phyloP scores from a whole-genome alignment of 2,329 filamentous ascomycete species.

The Ascochyta rabiei region DNA sequence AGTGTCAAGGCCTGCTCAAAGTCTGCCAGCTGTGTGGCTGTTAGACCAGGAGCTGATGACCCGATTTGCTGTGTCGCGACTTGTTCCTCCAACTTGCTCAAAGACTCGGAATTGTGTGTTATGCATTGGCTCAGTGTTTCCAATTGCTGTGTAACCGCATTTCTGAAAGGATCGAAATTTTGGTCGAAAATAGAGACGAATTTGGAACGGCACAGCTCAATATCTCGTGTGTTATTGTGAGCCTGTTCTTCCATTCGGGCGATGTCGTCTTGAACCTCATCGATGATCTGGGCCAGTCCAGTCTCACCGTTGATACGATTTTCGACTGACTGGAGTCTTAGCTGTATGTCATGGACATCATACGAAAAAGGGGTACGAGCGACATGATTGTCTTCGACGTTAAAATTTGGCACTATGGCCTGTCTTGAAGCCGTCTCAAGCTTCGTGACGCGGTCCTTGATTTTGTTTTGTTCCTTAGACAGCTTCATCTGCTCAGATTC shows the following conservation, averaged over 20 bases:
- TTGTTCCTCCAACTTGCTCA: neutral
- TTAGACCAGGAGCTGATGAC: neutral
- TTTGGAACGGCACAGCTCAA: neutral
- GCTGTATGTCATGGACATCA: neutral
- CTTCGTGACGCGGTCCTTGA: neutral
- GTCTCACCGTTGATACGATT: neutral
- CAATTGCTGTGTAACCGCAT: neutral
- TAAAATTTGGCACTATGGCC: neutral
- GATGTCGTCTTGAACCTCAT: neutral
- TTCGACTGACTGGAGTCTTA: neutral
- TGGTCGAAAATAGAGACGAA: neutral
- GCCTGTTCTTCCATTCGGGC: neutral
- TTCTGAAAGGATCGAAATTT: constrained; percentile 9
- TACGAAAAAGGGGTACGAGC: neutral
- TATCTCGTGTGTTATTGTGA: neutral
- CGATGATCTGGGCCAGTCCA: neutral
- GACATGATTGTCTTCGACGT: no score
- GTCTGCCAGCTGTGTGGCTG: neutral
- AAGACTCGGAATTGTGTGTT: neutral
- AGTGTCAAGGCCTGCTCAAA: neutral
- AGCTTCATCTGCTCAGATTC: neutral
- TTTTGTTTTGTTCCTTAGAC: neutral
- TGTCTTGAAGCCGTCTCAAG: neutral
- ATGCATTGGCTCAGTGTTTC: neutral
- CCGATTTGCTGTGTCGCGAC: neutral